phyloP scores from a whole-genome alignment of 148 eudicot genomes.

The Cornus suecica region DNA sequence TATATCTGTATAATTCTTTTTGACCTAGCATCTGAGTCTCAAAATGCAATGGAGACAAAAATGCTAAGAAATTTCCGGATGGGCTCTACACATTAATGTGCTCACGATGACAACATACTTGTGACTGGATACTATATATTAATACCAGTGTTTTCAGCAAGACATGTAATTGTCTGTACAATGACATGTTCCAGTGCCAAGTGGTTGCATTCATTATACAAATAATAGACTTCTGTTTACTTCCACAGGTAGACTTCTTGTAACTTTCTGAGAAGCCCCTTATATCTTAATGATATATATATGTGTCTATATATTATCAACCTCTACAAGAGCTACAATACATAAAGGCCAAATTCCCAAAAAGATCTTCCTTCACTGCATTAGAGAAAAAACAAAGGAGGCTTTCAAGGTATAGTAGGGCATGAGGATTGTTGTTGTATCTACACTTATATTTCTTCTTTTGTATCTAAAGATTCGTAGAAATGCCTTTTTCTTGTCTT shows the following conservation, averaged over 20 bases:
- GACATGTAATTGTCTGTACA: not conserved
- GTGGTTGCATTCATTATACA: not conserved
- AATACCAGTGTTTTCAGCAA: not conserved
- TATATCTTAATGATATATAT: conserved; percentile 1
- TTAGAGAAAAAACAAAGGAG: conserved; percentile 1
- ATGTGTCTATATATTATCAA: too few relatives aligned
- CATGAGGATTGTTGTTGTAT: conserved; percentile 9
- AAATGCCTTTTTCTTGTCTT: conserved; percentile 1
- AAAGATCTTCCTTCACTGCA: conserved; percentile 1
- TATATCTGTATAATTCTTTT: too few relatives aligned
- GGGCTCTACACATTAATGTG: not conserved
- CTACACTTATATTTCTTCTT: conserved; percentile 3
- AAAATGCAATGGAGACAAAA: not conserved
- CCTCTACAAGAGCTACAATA: not conserved
- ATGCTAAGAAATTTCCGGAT: not conserved
- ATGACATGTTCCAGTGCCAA: not conserved
- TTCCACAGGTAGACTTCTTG: conserved; percentile 2
- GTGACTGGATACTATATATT: too few relatives aligned
- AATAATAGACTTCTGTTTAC: not conserved
- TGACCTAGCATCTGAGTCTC: not conserved
- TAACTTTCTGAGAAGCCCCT: conserved; percentile 6
- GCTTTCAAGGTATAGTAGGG: not conserved
- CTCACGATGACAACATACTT: not conserved
- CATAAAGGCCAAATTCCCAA: not conserved
- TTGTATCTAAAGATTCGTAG: not conserved